A percentile compares a stretch with the other conserved stretches of the same genome.
Conservation (phyloP, 768 basidiomycete genomes). For the Cantharellus cinnabarinus region DNA sequence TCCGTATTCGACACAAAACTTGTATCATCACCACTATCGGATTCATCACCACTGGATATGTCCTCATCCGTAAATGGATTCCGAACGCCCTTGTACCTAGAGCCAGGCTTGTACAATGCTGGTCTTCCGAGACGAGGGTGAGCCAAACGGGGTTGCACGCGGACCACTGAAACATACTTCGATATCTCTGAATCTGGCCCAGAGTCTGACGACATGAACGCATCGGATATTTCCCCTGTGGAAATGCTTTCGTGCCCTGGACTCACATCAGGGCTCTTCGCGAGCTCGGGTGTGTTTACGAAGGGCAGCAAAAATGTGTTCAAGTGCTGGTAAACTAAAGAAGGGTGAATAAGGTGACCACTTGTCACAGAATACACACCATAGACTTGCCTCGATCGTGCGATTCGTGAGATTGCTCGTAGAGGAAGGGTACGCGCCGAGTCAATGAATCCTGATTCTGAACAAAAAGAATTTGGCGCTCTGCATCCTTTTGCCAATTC, state of each 20-base stretch:
- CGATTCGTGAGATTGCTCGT: slow-evolving; percentile 3
- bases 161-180: no score
- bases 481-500: slow-evolving; percentile 31
- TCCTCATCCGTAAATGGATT: slow-evolving; percentile 18
- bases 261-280: neutral
- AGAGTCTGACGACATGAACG: neutral
- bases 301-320: slow-evolving; percentile 4
- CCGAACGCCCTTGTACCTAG: neutral
- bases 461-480: slow-evolving; percentile 44
- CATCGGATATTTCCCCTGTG: neutral
- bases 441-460: slow-evolving; percentile 49
- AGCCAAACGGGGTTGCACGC: no score
- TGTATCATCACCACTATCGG: slow-evolving; percentile 41
- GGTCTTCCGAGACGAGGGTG: no score
- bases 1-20: neutral
- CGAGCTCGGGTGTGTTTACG: neutral
- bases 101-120: neutral
- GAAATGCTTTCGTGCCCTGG: neutral
- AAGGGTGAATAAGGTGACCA: neutral
- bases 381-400: neutral
- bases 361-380: no score
- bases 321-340: neutral
- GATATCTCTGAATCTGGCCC: neutral
- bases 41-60: slow-evolving; percentile 55
- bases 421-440: slow-evolving; percentile 36